Evolutionary conservation across 257 asterid species (phyloP).

Genomic region (Phtheirospermum japonicum): DNA sequence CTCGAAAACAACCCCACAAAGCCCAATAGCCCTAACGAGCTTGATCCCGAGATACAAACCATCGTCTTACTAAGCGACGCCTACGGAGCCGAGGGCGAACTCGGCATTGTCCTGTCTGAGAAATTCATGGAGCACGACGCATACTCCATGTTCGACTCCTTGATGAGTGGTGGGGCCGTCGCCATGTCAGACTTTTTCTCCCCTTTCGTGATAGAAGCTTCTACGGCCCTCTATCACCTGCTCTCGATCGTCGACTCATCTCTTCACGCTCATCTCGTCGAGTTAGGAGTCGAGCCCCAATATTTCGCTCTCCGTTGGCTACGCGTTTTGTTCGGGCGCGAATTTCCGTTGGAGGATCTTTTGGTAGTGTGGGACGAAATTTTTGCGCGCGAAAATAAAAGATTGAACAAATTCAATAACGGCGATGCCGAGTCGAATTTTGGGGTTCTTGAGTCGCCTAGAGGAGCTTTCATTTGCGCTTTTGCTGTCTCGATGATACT

Average conservation of each 20-base stretch:
- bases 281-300: conserved; percentile 83
- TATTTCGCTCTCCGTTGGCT: conserved; percentile 86
- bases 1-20: conserved; percentile 33
- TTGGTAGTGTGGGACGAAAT: conserved; percentile 77
- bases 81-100: conserved; percentile 89
- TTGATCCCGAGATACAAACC: conserved; percentile 57
- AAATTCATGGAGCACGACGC: conserved; percentile 86
- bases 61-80: conserved; percentile 63
- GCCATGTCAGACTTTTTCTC: conserved; percentile 74
- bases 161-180: conserved; percentile 60
- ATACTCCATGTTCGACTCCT: conserved; percentile 70
- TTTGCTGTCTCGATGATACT: conserved; percentile 85
- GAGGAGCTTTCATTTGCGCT: conserved; percentile 77
- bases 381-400: conserved; percentile 48
- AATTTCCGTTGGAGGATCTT: conserved; percentile 66
- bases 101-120: conserved; percentile 69
- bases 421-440: conserved; percentile 34
- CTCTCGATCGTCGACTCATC: conserved; percentile 69
- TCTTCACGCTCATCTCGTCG: conserved; percentile 72
- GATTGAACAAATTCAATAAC: conserved; percentile 25
- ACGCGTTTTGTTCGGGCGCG: conserved; percentile 80
- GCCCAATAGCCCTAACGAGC: conserved; percentile 42
- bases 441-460: conserved; percentile 53
- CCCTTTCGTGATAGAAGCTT: conserved; percentile 78
- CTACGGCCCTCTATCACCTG: conserved; percentile 64